These are phyloP conservation scores for Suillus discolor DNA, from an alignment of 768 basidiomycete genomes.

Conservation along the genomic window DNA sequence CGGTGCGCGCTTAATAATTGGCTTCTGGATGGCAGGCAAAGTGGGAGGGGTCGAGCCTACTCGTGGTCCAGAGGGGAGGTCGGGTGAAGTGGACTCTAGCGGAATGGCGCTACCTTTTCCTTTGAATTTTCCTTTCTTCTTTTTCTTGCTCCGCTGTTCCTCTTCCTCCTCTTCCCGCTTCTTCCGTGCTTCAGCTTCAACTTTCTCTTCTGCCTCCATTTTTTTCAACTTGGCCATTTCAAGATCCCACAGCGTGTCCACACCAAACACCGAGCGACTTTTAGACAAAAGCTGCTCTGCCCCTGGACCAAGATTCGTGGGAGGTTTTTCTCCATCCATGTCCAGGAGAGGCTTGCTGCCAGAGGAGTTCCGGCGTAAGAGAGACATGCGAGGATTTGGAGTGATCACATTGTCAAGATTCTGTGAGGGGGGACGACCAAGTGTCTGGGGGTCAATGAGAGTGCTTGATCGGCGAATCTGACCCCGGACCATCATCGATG, in stretches of 20 bases:
- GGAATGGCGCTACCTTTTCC: constrained; percentile 43
- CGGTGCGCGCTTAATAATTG: constrained; percentile 32
- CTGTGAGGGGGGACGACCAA: constrained; percentile 54
- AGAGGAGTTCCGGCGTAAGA: constrained; percentile 51
- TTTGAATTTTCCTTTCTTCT: constrained; percentile 49
- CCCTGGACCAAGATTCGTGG: constrained; percentile 33
- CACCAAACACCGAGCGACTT: constrained; percentile 86
- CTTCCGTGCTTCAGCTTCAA: constrained; percentile 54
- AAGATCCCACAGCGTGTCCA: constrained; percentile 90
- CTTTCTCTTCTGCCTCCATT: constrained; percentile 71
- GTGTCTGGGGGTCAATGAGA: constrained; percentile 69
- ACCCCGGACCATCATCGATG: constrained; percentile 89
- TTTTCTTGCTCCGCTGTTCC: constrained; percentile 38
- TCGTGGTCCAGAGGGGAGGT: constrained; percentile 17
- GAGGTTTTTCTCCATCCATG: constrained; percentile 47
- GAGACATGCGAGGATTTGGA: constrained; percentile 25
- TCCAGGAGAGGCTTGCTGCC: constrained; percentile 67
- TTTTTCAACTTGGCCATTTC: constrained; percentile 81
- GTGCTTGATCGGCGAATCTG: constrained; percentile 59
- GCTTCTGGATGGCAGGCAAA: constrained; percentile 39
- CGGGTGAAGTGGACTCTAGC: constrained; percentile 36
- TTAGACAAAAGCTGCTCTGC: constrained; percentile 38
- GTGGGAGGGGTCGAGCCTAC: constrained; percentile 28
- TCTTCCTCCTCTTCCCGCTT: constrained; percentile 49
- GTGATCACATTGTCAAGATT: constrained; percentile 46